Evolutionary conservation across 2,329 filamentous ascomycete genomes (phyloP).

Genomic region (Bertia moriformis): DNA sequence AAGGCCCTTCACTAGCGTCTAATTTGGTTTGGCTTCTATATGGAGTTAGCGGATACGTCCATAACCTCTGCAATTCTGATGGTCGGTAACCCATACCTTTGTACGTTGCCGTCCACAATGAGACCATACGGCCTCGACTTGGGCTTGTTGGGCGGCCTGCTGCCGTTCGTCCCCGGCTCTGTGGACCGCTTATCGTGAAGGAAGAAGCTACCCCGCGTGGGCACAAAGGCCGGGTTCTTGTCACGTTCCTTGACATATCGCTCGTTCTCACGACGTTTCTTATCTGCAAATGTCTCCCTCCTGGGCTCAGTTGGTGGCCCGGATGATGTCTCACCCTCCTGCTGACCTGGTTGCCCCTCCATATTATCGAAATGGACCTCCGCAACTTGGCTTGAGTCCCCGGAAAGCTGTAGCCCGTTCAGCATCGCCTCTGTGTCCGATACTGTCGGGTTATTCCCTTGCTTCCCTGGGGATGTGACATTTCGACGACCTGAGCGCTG

Average conservation of each 20-base stretch:
- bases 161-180: conserved; percentile 63
- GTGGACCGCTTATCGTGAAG: conserved; percentile 85
- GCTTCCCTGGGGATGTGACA: background rate
- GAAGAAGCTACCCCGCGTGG: conserved; percentile 88
- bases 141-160: conserved; percentile 53
- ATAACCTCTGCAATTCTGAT: background rate
- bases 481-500: background rate
- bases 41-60: background rate
- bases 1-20: conserved; percentile 53
- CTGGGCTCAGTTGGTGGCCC: background rate
- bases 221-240: conserved; percentile 82
- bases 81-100: conserved; percentile 33
- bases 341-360: background rate
- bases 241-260: conserved; percentile 80
- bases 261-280: conserved; percentile 67
- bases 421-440: conserved; percentile 1
- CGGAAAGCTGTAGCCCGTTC: background rate
- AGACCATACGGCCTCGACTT: conserved; percentile 29
- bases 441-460: background rate
- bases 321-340: background rate
- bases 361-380: background rate
- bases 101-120: conserved; percentile 40
- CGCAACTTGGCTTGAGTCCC: background rate
- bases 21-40: background rate
- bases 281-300: conserved; percentile 31